Conservation (phyloP, 2,329 filamentous ascomycete genomes). For the Fusarium austroafricanum region DNA sequence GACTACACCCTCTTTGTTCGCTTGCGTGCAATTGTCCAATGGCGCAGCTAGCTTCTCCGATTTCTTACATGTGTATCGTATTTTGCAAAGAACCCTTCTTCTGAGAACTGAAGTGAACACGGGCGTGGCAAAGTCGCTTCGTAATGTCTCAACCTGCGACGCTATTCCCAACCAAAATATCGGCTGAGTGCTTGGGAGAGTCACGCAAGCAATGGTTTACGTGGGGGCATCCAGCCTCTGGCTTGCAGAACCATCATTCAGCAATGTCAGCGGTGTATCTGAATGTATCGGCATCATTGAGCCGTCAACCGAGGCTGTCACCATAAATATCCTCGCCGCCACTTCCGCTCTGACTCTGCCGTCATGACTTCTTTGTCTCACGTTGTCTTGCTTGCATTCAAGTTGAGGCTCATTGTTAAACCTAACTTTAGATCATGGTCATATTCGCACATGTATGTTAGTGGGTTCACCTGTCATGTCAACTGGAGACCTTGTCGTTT, state of each 20-base stretch:
- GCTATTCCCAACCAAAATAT: conserved; percentile 28
- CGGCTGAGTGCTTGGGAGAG: conserved; percentile 24
- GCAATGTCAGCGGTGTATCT: not conserved
- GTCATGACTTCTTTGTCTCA: conserved; percentile 4
- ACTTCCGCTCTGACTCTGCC: conserved; percentile 9
- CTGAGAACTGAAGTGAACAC: conserved; percentile 8
- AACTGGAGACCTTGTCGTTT: conserved; percentile 19
- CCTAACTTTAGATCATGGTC: not conserved
- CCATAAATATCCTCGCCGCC: conserved; percentile 11
- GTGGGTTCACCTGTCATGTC: not conserved
- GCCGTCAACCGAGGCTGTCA: conserved; percentile 23
- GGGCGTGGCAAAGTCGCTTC: conserved; percentile 32
- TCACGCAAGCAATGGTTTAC: conserved; percentile 27
- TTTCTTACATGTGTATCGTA: conserved; percentile 23
- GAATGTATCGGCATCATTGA: conserved; percentile 24
- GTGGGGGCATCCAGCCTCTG: conserved; percentile 12
- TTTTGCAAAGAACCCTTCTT: conserved; percentile 18
- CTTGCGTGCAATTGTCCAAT: conserved; percentile 36
- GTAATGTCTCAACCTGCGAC: conserved; percentile 38
- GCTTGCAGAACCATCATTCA: no score
- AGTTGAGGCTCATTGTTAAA: conserved; percentile 33
- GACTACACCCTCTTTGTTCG: conserved; percentile 24
- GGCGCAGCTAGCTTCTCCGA: not conserved
- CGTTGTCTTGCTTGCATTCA: not conserved
- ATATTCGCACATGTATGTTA: conserved; percentile 34